Base-by-base conservation (phyloP, 2,329 filamentous ascomycete genomes). In the Trichoderma atrobrunneum region DNA sequence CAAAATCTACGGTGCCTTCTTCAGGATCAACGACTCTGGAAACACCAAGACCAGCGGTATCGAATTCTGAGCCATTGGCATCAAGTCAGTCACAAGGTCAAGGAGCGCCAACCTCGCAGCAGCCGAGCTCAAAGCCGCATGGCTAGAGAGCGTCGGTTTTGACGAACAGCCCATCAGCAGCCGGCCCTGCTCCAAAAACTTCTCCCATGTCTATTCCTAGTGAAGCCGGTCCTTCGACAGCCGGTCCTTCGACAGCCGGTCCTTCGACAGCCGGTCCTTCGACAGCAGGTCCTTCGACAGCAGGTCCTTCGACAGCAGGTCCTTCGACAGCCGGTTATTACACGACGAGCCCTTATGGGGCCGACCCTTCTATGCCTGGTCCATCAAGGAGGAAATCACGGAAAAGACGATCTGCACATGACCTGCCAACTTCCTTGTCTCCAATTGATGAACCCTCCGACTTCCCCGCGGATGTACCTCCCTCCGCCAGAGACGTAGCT, bases 81-180 rank as follows among this genome's bases (percentile, higher is more conserved):
- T 14, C 57, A 60, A 21, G 2, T 8, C 18, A 60, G 57, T 12
- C 57, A 60, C 30, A 30, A 14, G 48, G 11, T 11, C 18, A 12
- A 12, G 30, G n/a, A n/a, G 43, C 7, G 28, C 16, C 63, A 57
- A 30, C 16, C n/a, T 36, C 48, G 32, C 10, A 18, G 36, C 30
- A 57, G 56, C 66, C 36, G 60, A 26, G 7, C 26, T 36, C 57
- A 30, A 34, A 32, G 28, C 39, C 39, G 57, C 57, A 26, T 51
- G 67, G 67, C 48, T 70, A 62, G 67, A 54, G 67, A 70, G 67
- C 67, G 39, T 70, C 57, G 30, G 67, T 54, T 28, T n/a, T 70
- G 57, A 36, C 21, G 11, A 18, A 4, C 26, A 24, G 57, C 28
- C 39, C 66, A n/a, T 36, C 67, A 18, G n/a, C 6, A 36, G 39